Percentiles rank a stretch among this genome's conserved stretches.
Conservation (phyloP, 148 eudicot genomes). For the Camellia japonica region DNA sequence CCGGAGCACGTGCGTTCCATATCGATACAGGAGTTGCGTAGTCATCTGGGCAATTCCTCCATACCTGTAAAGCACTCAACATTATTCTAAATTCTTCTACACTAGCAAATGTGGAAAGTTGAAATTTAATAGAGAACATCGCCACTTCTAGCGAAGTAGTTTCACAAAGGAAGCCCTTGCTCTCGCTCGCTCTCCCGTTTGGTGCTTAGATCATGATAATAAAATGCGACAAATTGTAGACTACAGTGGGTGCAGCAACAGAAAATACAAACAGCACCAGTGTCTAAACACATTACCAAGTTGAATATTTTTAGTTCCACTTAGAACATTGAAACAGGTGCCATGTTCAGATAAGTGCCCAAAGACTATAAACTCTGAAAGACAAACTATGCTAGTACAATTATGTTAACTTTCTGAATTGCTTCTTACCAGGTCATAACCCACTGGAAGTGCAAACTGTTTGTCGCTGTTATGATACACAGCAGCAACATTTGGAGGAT, state of each 20-base stretch:
- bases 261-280: background rate
- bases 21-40: slow-evolving; percentile 69
- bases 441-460: slow-evolving; percentile 68
- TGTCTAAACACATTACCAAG: background rate
- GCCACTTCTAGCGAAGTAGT: background rate
- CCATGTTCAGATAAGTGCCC: background rate
- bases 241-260: background rate
- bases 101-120: background rate
- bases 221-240: background rate
- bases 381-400: background rate
- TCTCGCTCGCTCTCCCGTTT: too few relatives aligned
- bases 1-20: slow-evolving; percentile 94
- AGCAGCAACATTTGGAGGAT: slow-evolving; percentile 92
- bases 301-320: background rate
- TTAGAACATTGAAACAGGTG: background rate
- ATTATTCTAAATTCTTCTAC: background rate
- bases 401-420: background rate
- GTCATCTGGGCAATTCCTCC: slow-evolving; percentile 96
- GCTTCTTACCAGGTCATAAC: slow-evolving; percentile 82
- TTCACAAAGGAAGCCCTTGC: too few relatives aligned
- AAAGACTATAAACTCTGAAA: background rate
- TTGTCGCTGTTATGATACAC: slow-evolving; percentile 56
- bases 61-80: slow-evolving; percentile 48
- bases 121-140: background rate
- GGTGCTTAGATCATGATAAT: background rate